Conservation (phyloP, 306 rosid species). For the Hippophae tibetana region DNA sequence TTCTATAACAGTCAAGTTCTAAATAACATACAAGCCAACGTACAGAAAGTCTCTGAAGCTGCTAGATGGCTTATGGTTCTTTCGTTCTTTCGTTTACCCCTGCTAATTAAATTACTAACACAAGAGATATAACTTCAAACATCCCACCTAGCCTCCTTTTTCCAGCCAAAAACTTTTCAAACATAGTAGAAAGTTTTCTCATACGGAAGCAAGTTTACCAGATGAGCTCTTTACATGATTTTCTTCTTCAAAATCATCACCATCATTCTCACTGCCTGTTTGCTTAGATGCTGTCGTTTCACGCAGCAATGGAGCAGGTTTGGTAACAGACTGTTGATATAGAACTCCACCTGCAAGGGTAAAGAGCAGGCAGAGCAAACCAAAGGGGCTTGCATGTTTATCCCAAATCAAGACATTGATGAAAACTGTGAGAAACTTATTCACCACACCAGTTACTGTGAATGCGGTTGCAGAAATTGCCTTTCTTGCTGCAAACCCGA, state of each 20-base stretch:
- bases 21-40: constrained; percentile 14
- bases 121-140: constrained; percentile 17
- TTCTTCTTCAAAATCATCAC: constrained; percentile 33
- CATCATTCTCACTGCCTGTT: constrained; percentile 29
- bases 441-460: constrained; percentile 91
- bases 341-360: constrained; percentile 82
- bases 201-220: constrained; percentile 50
- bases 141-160: constrained; percentile 20
- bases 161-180: not conserved
- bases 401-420: constrained; percentile 90
- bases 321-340: constrained; percentile 84
- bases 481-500: constrained; percentile 88
- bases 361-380: constrained; percentile 74
- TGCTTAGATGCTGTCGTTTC: constrained; percentile 37
- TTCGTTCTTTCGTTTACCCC: not conserved
- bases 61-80: too few species aligned
- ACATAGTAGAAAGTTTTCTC: constrained; percentile 21
- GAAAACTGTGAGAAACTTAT: constrained; percentile 86
- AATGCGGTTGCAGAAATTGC: constrained; percentile 91
- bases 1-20: constrained; percentile 14
- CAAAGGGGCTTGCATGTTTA: constrained; percentile 85
- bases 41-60: constrained; percentile 4
- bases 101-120: not conserved
- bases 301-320: constrained; percentile 32
- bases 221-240: constrained; percentile 32